Percentiles rank a stretch among this genome's conserved stretches.
These are phyloP conservation scores for Candida chilensis DNA, from an alignment of 805 yeast genomes.

Conservation along the genomic window DNA sequence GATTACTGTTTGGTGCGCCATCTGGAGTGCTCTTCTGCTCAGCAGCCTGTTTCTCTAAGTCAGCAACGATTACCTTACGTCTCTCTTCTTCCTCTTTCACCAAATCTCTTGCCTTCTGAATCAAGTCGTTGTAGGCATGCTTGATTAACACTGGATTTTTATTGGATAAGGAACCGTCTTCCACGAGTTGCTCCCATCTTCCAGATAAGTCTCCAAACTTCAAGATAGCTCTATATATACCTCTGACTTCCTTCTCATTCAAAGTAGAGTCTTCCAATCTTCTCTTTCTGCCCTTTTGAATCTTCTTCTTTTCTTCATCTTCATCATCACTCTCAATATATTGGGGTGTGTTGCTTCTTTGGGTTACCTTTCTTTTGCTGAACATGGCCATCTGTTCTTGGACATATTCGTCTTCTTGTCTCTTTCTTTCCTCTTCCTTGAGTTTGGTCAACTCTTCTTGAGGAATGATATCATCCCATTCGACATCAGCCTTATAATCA, in stretches of 20 bases:
- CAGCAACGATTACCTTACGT: slow-evolving; percentile 44
- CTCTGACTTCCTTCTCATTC: slow-evolving; percentile 81
- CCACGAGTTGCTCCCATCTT: slow-evolving; percentile 77
- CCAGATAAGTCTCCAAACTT: slow-evolving; percentile 71
- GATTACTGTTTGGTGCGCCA: slow-evolving; percentile 19
- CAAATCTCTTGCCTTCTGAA: slow-evolving; percentile 48
- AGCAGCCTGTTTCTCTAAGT: slow-evolving; percentile 49
- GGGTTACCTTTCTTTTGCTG: slow-evolving; percentile 68
- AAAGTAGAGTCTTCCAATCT: slow-evolving; percentile 29
- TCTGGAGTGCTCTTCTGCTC: slow-evolving; percentile 32
- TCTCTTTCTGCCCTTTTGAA: slow-evolving; percentile 24
- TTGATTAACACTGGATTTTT: slow-evolving; percentile 74
- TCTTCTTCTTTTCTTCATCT: slow-evolving; percentile 22
- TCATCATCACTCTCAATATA: slow-evolving; percentile 30
- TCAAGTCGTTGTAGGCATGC: slow-evolving; percentile 67
- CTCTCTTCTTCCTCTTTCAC: slow-evolving; percentile 59
- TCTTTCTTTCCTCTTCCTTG: slow-evolving; percentile 84
- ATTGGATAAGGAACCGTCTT: slow-evolving; percentile 82
- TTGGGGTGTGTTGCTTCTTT: slow-evolving; percentile 28
- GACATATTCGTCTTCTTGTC: slow-evolving; percentile 77
- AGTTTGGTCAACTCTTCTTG: slow-evolving; percentile 82
- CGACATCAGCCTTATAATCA: slow-evolving; percentile 95
- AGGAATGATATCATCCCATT: slow-evolving; percentile 99
- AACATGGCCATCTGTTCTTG: slow-evolving; percentile 87
- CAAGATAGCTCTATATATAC: slow-evolving; percentile 74